Evolutionary conservation across 352 stramenopile genomes (phyloP).

Genomic region (Phytophthora nicotianae): DNA sequence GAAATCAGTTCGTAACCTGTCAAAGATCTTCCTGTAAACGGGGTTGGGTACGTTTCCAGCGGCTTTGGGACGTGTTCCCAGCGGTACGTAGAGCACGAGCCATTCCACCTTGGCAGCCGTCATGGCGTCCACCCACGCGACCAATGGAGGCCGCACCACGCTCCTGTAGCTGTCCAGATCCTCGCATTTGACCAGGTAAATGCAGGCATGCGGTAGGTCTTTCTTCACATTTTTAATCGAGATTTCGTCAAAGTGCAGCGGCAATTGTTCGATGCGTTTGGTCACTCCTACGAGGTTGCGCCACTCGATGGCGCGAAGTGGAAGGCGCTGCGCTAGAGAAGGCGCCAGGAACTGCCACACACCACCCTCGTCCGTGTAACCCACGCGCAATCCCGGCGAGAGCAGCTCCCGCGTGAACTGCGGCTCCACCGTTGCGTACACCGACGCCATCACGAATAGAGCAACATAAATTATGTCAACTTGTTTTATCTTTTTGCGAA

Average conservation of each 20-base stretch:
- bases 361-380: constrained; percentile 71
- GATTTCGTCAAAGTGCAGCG: constrained; percentile 56
- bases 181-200: constrained; percentile 89
- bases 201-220: constrained; percentile 52
- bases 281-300: constrained; percentile 78
- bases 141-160: constrained; percentile 51
- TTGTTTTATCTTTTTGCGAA: too few relatives aligned
- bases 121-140: constrained; percentile 77
- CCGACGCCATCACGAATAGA: constrained; percentile 36
- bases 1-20: constrained; percentile 72
- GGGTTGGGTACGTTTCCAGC: constrained; percentile 42
- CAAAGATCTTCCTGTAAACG: constrained; percentile 84
- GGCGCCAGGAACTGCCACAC: constrained; percentile 84
- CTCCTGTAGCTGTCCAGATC: constrained; percentile 77
- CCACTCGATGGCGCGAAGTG: constrained; percentile 82
- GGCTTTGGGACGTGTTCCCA: constrained; percentile 74
- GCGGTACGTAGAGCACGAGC: constrained; percentile 85
- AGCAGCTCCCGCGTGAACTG: constrained; percentile 75
- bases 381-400: constrained; percentile 69
- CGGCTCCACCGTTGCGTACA: constrained; percentile 73
- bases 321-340: constrained; percentile 65
- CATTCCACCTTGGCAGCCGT: constrained; percentile 67
- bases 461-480: too few relatives aligned
- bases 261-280: constrained; percentile 69
- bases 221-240: constrained; percentile 19